Percentiles rank a stretch among this genome's conserved stretches.
These are phyloP conservation scores for Jaltomata sinuosa DNA, from an alignment of 257 asterid genomes.

Conservation along the genomic window DNA sequence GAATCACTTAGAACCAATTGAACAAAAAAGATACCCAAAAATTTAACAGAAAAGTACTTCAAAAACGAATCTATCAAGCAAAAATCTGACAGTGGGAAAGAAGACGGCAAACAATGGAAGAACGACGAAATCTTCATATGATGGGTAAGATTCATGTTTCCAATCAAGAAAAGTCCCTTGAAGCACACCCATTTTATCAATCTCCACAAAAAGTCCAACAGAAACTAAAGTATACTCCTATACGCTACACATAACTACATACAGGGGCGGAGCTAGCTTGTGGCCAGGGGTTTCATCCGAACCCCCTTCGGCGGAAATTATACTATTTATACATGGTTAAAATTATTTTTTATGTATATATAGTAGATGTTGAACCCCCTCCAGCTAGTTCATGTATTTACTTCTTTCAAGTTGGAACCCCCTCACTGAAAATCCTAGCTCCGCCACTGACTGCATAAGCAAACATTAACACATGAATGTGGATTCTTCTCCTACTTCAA, in stretches of 20 bases:
- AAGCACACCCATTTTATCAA: constrained; percentile 36
- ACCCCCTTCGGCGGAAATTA: too few relatives aligned
- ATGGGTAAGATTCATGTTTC: constrained; percentile 79
- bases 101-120: constrained; percentile 67
- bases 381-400: too few relatives aligned
- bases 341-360: too few relatives aligned
- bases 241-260: too few relatives aligned
- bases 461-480: not conserved
- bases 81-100: constrained; percentile 67
- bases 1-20: not conserved
- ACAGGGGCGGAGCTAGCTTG: too few relatives aligned
- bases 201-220: constrained; percentile 6
- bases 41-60: constrained; percentile 33
- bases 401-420: too few relatives aligned
- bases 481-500: not conserved
- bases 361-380: too few relatives aligned
- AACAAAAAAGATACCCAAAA: not conserved
- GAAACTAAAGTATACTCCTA: too few relatives aligned
- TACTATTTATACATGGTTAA: too few relatives aligned
- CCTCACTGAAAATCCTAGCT: too few relatives aligned
- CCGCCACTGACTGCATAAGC: too few relatives aligned
- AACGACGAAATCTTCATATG: constrained; percentile 54
- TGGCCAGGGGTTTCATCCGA: too few relatives aligned
- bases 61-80: constrained; percentile 86
- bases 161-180: constrained; percentile 42